These are phyloP conservation scores for Spencermartinsiella europaea DNA, from an alignment of 805 yeast species.

Conservation along the genomic window DNA sequence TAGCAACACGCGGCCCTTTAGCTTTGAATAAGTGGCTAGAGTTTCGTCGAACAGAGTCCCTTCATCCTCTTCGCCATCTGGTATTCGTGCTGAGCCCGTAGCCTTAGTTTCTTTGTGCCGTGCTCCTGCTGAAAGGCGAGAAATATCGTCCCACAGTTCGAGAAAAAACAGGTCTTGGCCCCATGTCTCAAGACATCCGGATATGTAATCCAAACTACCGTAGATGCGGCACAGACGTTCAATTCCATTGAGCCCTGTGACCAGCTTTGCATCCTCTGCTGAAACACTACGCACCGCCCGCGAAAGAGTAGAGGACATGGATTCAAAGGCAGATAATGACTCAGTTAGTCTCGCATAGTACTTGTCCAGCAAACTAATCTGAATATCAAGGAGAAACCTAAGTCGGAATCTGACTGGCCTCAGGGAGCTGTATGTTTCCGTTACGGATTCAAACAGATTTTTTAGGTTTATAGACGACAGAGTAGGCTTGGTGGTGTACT, in stretches of 20 bases:
- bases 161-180: constrained; percentile 40
- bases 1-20: constrained; percentile 29
- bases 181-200: constrained; percentile 39
- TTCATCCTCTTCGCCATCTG: constrained; percentile 25
- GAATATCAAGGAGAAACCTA: constrained; percentile 53
- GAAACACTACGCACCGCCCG: constrained; percentile 33
- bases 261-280: constrained; percentile 28
- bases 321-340: constrained; percentile 41
- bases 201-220: constrained; percentile 35
- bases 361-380: constrained; percentile 49
- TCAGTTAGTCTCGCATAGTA: constrained; percentile 43
- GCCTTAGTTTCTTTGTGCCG: constrained; percentile 6
- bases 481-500: constrained; percentile 51
- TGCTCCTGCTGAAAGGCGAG: constrained; percentile 21
- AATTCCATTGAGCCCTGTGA: constrained; percentile 33
- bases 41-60: constrained; percentile 43
- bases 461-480: constrained; percentile 54
- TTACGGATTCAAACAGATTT: constrained; percentile 53
- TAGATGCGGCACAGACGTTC: constrained; percentile 40
- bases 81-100: constrained; percentile 12
- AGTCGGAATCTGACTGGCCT: constrained; percentile 50
- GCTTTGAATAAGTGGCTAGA: constrained; percentile 34
- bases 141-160: constrained; percentile 37
- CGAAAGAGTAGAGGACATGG: constrained; percentile 32
- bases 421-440: constrained; percentile 42